Percentiles rank a stretch among this genome's conserved stretches.
Conservation (phyloP, 805 yeast genomes). For the Teunomyces barrocoloradensis region DNA sequence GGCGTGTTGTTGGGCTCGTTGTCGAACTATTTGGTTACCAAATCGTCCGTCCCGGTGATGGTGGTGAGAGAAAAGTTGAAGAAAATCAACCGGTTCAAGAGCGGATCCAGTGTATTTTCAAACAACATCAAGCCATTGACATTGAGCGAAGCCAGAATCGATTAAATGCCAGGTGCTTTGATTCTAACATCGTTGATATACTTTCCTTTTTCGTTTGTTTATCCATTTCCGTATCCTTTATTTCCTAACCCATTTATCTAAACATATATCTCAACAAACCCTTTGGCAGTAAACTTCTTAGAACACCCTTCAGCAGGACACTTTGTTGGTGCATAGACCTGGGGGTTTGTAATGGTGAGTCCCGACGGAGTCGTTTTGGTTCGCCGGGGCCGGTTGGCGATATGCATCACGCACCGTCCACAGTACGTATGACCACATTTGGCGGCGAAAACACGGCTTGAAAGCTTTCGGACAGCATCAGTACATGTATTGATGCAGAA, state of each 20-base stretch:
- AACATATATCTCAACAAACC: conserved; percentile 53
- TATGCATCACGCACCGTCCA: conserved; percentile 75
- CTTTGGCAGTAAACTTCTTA: conserved; percentile 37
- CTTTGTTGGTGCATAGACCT: conserved; percentile 49
- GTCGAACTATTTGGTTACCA: conserved; percentile 69
- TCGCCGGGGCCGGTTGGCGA: conserved; percentile 44
- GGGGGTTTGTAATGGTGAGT: conserved; percentile 32
- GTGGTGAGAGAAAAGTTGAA: conserved; percentile 72
- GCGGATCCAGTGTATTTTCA: conserved; percentile 48
- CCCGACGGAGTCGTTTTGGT: conserved; percentile 16
- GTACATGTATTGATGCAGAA: conserved; percentile 51
- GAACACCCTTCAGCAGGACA: conserved; percentile 59
- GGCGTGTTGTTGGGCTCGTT: conserved; percentile 74
- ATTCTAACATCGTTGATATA: not conserved
- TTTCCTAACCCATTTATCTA: not conserved
- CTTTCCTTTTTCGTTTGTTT: not conserved
- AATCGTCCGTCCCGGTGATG: conserved; percentile 75
- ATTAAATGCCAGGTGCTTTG: conserved; percentile 16
- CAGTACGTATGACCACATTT: conserved; percentile 84
- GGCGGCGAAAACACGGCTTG: conserved; percentile 63
- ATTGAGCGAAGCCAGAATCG: conserved; percentile 47
- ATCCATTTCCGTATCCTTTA: not conserved
- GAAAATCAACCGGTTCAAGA: conserved; percentile 58
- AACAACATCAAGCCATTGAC: conserved; percentile 55
- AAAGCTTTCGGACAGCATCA: conserved; percentile 54